Evolutionary conservation across 768 basidiomycete genomes (phyloP).

Genomic region (Trametopsis cervina): DNA sequence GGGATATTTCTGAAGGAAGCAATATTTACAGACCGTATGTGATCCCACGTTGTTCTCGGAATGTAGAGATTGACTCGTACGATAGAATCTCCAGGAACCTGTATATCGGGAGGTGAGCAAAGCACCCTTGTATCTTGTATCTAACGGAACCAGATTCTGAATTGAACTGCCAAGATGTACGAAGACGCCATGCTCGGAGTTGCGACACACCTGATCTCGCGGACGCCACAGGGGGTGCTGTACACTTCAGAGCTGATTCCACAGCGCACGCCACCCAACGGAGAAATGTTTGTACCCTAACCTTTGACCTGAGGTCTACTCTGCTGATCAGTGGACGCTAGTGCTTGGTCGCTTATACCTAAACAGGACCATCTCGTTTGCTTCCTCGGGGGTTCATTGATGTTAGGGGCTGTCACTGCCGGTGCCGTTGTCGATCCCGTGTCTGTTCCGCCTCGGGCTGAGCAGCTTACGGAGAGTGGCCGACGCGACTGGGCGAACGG

Average conservation of each 20-base stretch:
- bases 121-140: background rate
- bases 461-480: constrained; percentile 54
- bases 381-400: constrained; percentile 87
- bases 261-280: constrained; percentile 27
- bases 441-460: constrained; percentile 60
- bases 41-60: background rate
- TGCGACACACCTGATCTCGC: constrained; percentile 64
- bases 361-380: constrained; percentile 97
- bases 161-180: constrained; percentile 62
- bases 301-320: too few species aligned
- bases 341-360: constrained; percentile 67
- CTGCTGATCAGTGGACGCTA: constrained; percentile 27
- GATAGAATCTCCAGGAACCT: constrained; percentile 61
- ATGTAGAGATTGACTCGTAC: constrained; percentile 5
- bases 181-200: constrained; percentile 79
- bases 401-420: constrained; percentile 77
- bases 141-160: background rate
- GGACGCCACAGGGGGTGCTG: constrained; percentile 50
- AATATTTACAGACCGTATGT: constrained; percentile 53
- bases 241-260: constrained; percentile 84
- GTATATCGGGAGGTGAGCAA: constrained; percentile 66
- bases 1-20: too few species aligned
- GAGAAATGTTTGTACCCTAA: constrained; percentile 26
- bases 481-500: constrained; percentile 80
- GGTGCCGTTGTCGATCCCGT: constrained; percentile 47